Evolutionary conservation across 148 eudicot genomes (phyloP), one percentile per base, ranked within the genome.

Genomic region (Chenopodium berlandieri): DNA sequence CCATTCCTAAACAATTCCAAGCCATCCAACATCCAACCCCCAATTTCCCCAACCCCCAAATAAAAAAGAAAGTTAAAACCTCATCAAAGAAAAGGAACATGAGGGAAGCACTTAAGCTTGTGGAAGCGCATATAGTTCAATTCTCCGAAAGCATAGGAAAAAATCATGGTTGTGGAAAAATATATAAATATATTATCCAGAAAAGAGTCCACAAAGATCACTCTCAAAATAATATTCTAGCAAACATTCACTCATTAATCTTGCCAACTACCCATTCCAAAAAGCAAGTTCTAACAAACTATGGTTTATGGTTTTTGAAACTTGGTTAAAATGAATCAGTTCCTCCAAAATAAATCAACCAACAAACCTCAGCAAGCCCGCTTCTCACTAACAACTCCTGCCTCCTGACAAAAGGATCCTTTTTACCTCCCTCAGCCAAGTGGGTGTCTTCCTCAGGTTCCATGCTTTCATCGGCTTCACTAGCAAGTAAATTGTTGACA

Each of bases 321-420:
- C 62, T 52, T 52, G 56, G 44, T 40, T 40, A 40, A 40, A 72
- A 1, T 0, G n/a, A 27, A 17, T 25, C 46, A 44, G 22, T 14
- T 22, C n/a, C 73, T 69, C n/a, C 14, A 12, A 32, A 34, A 34
- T 9, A 4, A 83, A 34, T 6, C 46, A 80, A 52, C 72, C 22
- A 79, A 88, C 90, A 82, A 79, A 96, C 99, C 99, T 96, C 98
- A 73, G 99, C 98, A 86, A 96, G 94, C 80, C 99, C 99, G 83
- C 97, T 96, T 78, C 91, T 78, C 50, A 96, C 83, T 73, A 96
- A 86, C 87, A 96, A 84, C 86, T 96, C 98, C 81, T 88, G 90
- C 87, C 99, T 92, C 72, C 98, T 84, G 75, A 89, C 37, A 37
- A 89, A 64, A 69, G 97, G 89, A 88, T 95, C 98, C 86, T 95